Conservation (phyloP, 1,284 basidiomycete species). For the Blastosporella zonata region DNA sequence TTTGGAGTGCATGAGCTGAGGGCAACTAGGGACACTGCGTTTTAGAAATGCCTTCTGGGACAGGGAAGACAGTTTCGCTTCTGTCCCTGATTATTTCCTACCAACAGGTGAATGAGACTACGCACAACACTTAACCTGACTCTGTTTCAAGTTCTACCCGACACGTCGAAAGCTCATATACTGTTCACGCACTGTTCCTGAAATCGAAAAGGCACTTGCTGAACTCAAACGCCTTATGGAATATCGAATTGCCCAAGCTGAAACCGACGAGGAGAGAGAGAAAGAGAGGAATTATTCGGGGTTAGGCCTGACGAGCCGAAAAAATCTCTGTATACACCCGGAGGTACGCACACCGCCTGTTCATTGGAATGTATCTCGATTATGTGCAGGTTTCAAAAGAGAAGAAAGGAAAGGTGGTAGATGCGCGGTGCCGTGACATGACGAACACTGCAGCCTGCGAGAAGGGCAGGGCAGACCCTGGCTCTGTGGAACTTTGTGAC, state of each 20-base stretch:
- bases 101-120: slow-evolving; percentile 68
- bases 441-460: slow-evolving; percentile 86
- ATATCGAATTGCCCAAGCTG: slow-evolving; percentile 74
- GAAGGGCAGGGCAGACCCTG: slow-evolving; percentile 85
- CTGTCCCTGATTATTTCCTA: slow-evolving; percentile 97
- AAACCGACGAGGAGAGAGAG: slow-evolving; percentile 70
- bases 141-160: slow-evolving; percentile 78
- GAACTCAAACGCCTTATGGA: slow-evolving; percentile 95
- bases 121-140: slow-evolving; percentile 6
- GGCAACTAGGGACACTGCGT: slow-evolving; percentile 88
- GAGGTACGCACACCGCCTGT: slow-evolving; percentile 54
- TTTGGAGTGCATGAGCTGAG: slow-evolving; percentile 7
- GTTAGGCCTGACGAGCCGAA: slow-evolving; percentile 90
- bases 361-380: slow-evolving; percentile 1
- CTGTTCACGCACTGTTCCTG: slow-evolving; percentile 99
- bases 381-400: slow-evolving; percentile 80
- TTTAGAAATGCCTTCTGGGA: slow-evolving; percentile 99
- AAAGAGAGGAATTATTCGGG: slow-evolving; percentile 88
- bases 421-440: slow-evolving; percentile 94
- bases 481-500: slow-evolving; percentile 88
- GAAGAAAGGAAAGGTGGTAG: slow-evolving; percentile 97
- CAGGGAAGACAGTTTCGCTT: slow-evolving; percentile 97
- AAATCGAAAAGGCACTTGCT: slow-evolving; percentile 97
- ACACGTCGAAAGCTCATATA: slow-evolving; percentile 94
- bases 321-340: slow-evolving; percentile 96